Evolutionary conservation across 345 rosid species (phyloP), one percentile per base, ranked within the genome.

Genomic region (Populus davidiana): DNA sequence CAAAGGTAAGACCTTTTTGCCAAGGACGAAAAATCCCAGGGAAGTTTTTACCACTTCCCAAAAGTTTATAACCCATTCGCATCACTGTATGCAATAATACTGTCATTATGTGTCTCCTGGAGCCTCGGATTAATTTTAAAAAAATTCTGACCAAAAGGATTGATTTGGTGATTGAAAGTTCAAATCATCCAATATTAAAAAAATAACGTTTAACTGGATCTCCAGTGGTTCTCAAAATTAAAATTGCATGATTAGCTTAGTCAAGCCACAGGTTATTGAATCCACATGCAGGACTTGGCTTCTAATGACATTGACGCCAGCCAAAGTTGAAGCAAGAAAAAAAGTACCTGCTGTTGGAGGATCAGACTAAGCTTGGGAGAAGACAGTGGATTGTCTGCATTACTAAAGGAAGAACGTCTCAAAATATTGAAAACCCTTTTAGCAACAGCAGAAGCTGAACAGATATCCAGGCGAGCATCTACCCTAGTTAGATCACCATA

Each of bases 291-390:
- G 43, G 21, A 27, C 12, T 64, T 29, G 33, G 36, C 33, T 39
- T 39, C 43, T 39, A 7, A 39, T 6, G 8, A 39, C 43, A 33
- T 39, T 39, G 10, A 39, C 43, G 10, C 8, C 43, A 39, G 43
- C 43, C 43, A 23, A 67, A 11, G 38, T 27, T 29, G 43, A 65
- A 39, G 39, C 20, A 29, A 63, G 35, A 31, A 18, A 5, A 75
- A 44, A 78, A 38, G 39, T 87, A 91, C 97, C 98, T 92, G 98
- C 74, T 94, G 98, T 75, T 91, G 97, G 74, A 94, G 84, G 74
- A 90, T 90, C 77, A 91, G 81, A 83, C 85, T 90, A 49, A 91
- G 87, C 81, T 84, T 89, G 10, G 97, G 97, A 75, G 89, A 89
- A 64, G 92, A 87, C 33, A 86, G 49, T 50, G 85, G 78, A 20